These are phyloP conservation scores for Margaritispora aquatica DNA, from an alignment of 495 filamentous ascomycete genomes.

Conservation along the genomic window DNA sequence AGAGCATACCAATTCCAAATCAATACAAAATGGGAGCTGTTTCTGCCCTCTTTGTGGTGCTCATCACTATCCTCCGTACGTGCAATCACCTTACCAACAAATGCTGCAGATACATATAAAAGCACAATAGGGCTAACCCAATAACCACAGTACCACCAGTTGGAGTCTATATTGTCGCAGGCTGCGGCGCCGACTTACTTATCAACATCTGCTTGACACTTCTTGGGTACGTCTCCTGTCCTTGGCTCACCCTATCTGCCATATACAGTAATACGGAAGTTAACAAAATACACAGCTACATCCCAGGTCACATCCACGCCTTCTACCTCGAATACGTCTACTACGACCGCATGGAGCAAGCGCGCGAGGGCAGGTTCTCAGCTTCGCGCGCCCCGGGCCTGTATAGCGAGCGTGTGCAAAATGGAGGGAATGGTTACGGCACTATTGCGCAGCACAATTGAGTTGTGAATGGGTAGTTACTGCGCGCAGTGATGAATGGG, in stretches of 20 bases:
- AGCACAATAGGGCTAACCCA: too few relatives aligned
- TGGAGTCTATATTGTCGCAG: conserved; percentile 84
- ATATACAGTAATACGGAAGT: neutral
- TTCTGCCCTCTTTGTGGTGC: conserved; percentile 18
- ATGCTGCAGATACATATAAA: neutral
- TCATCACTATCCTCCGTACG: conserved; percentile 18
- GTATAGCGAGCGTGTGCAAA: conserved; percentile 74
- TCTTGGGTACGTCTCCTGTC: conserved; percentile 56
- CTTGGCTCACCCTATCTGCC: neutral
- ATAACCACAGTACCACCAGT: conserved; percentile 53
- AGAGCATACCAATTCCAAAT: neutral
- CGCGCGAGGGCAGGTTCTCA: conserved; percentile 42
- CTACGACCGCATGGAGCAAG: conserved; percentile 62
- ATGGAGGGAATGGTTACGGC: conserved; percentile 46
- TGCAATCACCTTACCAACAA: neutral
- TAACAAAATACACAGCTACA: conserved; percentile 43
- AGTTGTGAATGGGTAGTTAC: too few relatives aligned
- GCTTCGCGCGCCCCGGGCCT: conserved; percentile 61
- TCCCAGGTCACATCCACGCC: conserved; percentile 82
- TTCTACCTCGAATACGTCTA: conserved; percentile 92
- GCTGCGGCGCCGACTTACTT: conserved; percentile 78
- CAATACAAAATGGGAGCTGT: conserved; percentile 18
- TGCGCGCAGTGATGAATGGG: too few relatives aligned
- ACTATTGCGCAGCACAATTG: conserved; percentile 23
- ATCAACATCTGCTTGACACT: conserved; percentile 93